These are phyloP conservation scores for Paramecium sonneborni DNA, from an alignment of 73 alveolate genomes.

Conservation along the genomic window DNA sequence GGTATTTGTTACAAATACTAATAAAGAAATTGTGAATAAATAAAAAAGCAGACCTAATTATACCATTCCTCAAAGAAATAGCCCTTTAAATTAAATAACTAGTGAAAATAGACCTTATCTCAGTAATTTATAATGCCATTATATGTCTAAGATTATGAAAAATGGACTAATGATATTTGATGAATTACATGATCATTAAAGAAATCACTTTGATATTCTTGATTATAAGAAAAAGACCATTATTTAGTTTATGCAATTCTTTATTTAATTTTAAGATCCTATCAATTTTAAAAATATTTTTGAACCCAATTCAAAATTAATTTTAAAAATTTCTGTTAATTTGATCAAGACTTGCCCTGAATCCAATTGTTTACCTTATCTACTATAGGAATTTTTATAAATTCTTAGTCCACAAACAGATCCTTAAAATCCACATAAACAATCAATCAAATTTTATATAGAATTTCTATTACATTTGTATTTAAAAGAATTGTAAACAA, in stretches of 20 bases:
- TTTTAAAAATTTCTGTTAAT: not conserved
- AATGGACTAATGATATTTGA: conserved; percentile 41
- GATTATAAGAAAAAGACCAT: conserved; percentile 43
- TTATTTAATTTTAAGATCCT: conserved; percentile 13
- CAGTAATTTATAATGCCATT: conserved; percentile 21
- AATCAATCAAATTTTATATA: not conserved
- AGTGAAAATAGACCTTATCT: not conserved
- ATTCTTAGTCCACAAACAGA: not conserved
- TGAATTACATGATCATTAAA: conserved; percentile 32
- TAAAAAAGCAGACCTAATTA: not conserved
- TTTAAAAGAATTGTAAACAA: conserved; percentile 13
- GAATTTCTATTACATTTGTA: not conserved
- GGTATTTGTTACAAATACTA: not conserved
- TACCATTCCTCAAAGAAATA: not conserved
- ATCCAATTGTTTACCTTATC: not conserved
- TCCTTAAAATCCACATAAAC: not conserved
- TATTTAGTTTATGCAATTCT: not conserved
- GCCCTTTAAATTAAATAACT: not conserved
- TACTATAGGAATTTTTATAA: not conserved
- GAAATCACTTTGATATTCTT: conserved; percentile 38
- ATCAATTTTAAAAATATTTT: conserved; percentile 28
- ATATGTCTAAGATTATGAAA: conserved; percentile 16
- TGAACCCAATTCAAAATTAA: conserved; percentile 38
- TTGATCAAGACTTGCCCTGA: conserved; percentile 28
- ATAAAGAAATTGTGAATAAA: not conserved